Evolutionary conservation across 768 basidiomycete genomes (phyloP).

Genomic region (Obba rivulosa): DNA sequence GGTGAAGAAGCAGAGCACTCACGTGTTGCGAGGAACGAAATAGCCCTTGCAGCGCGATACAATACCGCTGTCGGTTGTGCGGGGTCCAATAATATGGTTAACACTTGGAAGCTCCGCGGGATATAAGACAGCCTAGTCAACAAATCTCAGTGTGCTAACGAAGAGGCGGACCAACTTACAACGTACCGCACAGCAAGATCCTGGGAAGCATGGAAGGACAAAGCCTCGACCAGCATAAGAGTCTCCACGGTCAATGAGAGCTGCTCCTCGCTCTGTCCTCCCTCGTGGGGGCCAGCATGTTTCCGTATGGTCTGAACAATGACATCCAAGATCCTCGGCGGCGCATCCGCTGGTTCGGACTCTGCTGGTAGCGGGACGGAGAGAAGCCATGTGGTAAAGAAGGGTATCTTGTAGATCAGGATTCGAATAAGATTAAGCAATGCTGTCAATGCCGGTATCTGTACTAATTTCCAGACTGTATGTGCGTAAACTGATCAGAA

Average conservation of each 20-base stretch:
- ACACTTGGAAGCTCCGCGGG: constrained; percentile 32
- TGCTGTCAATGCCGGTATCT: constrained; percentile 44
- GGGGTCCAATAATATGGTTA: constrained; percentile 44
- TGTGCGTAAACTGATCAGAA: constrained; percentile 26
- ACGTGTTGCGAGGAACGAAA: constrained; percentile 54
- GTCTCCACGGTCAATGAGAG: constrained; percentile 33
- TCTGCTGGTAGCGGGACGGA: constrained; percentile 15
- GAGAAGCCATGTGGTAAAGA: constrained; percentile 36
- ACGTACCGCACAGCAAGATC: constrained; percentile 34
- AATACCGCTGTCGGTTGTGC: constrained; percentile 51
- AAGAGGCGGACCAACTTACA: not conserved
- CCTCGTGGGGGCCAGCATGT: constrained; percentile 30
- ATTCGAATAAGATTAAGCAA: constrained; percentile 48
- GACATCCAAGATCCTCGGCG: constrained; percentile 32
- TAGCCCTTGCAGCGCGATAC: constrained; percentile 39
- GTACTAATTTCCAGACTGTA: not conserved
- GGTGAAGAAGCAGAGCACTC: constrained; percentile 22
- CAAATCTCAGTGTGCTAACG: constrained; percentile 1
- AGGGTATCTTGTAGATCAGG: constrained; percentile 44
- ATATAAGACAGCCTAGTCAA: constrained; percentile 37
- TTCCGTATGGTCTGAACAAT: constrained; percentile 38
- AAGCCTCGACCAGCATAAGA: constrained; percentile 45
- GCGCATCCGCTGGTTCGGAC: constrained; percentile 19
- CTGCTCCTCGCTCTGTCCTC: not conserved
- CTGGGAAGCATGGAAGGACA: constrained; percentile 44